These are phyloP conservation scores for Dictyostelium firmibasis DNA, from an alignment of 78 protist genomes.

Conservation along the genomic window DNA sequence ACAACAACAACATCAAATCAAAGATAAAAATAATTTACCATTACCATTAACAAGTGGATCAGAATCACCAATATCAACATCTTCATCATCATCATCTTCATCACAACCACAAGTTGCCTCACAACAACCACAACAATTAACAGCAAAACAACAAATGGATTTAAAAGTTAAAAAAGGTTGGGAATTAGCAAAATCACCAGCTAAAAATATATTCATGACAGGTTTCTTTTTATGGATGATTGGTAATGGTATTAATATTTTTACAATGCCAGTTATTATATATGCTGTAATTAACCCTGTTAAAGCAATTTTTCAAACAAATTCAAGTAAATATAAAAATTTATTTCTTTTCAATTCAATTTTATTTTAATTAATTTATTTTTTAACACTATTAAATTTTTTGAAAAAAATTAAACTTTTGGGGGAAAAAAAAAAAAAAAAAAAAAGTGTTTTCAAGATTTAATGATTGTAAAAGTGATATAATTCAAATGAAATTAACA, in stretches of 20 bases:
- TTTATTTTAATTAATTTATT: no score
- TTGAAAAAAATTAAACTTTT: neutral
- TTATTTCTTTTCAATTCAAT: neutral
- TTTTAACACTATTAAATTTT: neutral
- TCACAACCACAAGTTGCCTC: neutral
- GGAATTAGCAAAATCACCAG: constrained; percentile 81
- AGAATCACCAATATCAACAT: neutral
- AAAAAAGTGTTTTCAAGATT: constrained; percentile 75
- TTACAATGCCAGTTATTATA: constrained; percentile 67
- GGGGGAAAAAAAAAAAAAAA: no score
- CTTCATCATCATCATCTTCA: neutral
- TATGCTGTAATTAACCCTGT: constrained; percentile 74
- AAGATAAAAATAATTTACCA: neutral
- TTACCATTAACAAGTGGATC: neutral
- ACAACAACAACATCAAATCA: neutral
- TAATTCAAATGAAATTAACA: constrained; percentile 36
- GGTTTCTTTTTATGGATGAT: constrained; percentile 78
- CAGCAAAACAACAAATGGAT: neutral
- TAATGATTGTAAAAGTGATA: constrained; percentile 4
- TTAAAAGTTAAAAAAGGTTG: constrained; percentile 54
- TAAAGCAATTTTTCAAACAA: constrained; percentile 68
- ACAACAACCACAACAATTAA: constrained; percentile 10
- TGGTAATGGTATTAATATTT: constrained; percentile 78
- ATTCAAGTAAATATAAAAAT: neutral
- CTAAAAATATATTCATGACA: constrained; percentile 73